These are phyloP conservation scores for Magnaporthales sp. DNA, from an alignment of 2,329 filamentous ascomycete genomes.

Conservation along the genomic window DNA sequence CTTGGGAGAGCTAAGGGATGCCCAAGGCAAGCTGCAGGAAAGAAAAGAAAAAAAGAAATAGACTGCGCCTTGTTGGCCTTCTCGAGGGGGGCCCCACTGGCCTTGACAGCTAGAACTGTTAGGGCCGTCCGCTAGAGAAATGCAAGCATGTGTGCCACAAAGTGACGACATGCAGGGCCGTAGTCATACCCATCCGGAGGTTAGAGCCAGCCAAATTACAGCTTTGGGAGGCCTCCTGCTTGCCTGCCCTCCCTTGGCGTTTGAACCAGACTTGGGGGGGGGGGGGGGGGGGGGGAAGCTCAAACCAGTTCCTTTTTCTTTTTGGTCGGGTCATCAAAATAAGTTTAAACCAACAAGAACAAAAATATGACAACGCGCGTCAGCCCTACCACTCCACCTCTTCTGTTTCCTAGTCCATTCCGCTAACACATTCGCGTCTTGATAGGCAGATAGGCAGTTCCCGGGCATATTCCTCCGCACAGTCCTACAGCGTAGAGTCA, in stretches of 20 bases:
- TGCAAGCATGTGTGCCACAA: background rate
- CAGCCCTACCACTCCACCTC: background rate
- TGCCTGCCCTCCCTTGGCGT: background rate
- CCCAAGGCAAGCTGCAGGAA: background rate
- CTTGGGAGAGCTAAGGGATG: too few species aligned
- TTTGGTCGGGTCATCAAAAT: background rate
- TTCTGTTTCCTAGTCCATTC: background rate
- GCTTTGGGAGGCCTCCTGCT: too few species aligned
- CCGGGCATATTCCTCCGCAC: background rate
- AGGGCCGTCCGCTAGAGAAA: background rate
- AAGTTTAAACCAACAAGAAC: background rate
- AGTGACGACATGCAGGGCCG: background rate
- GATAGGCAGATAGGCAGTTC: too few species aligned
- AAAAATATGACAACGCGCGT: background rate
- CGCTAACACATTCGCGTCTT: background rate
- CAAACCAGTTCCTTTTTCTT: too few species aligned
- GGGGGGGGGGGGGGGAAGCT: too few species aligned
- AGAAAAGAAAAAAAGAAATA: too few species aligned
- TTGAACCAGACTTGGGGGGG: background rate
- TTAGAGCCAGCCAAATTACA: too few species aligned
- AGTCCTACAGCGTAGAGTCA: background rate
- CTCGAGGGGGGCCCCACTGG: background rate
- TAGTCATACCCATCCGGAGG: background rate
- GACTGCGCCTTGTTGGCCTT: background rate
- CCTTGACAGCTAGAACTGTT: background rate